A percentile compares a stretch with the other conserved stretches of the same genome.
phyloP scores from a whole-genome alignment of 768 basidiomycete genomes.

The Dictyophora rubrovolvata region DNA sequence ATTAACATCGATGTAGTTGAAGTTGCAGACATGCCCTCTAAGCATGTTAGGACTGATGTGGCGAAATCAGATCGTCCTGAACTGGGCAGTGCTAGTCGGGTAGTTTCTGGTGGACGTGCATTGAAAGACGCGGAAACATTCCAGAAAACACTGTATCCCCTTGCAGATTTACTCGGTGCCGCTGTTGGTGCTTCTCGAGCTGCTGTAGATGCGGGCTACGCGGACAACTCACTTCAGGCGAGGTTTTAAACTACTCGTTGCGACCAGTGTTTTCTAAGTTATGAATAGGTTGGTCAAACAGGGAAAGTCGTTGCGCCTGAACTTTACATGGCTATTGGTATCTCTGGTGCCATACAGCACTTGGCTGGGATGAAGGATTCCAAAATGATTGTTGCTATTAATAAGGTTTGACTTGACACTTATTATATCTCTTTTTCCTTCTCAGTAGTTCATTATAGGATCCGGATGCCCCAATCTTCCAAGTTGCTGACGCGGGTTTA shows the following conservation, averaged over 20 bases:
- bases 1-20: slow-evolving; percentile 48
- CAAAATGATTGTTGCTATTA: slow-evolving; percentile 95
- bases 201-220: slow-evolving; percentile 96
- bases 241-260: not conserved
- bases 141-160: slow-evolving; percentile 70
- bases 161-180: slow-evolving; percentile 88
- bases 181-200: slow-evolving; percentile 98
- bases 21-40: slow-evolving; percentile 42
- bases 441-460: slow-evolving; percentile 40
- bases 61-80: slow-evolving; percentile 91
- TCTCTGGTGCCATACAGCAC: slow-evolving; percentile 98
- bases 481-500: slow-evolving; percentile 91
- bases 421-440: not conserved
- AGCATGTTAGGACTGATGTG: slow-evolving; percentile 64
- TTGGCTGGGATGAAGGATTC: slow-evolving; percentile 99
- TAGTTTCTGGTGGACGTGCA: slow-evolving; percentile 93
- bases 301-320: slow-evolving; percentile 98
- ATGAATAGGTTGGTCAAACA: slow-evolving; percentile 80
- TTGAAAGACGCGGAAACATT: slow-evolving; percentile 95
- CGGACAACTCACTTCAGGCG: slow-evolving; percentile 85
- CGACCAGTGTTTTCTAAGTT: not conserved
- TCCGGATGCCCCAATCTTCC: slow-evolving; percentile 97
- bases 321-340: slow-evolving; percentile 91
- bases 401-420: slow-evolving; percentile 55
- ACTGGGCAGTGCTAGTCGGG: slow-evolving; percentile 73